Evolutionary conservation across 352 stramenopile genomes (phyloP), one percentile per base, ranked within the genome.

Genomic region (Phytophthora pseudosyringae): DNA sequence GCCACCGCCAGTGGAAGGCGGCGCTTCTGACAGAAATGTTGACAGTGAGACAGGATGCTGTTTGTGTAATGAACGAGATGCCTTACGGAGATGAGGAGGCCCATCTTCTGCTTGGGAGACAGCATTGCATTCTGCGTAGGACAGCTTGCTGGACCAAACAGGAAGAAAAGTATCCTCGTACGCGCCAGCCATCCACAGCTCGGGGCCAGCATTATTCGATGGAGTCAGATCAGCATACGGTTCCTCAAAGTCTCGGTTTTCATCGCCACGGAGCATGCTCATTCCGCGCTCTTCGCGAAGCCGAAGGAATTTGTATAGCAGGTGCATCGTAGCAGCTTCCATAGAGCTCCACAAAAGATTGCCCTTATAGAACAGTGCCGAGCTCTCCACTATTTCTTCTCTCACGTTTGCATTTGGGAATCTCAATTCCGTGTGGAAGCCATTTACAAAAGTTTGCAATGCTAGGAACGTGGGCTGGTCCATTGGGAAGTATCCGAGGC

Each of bases 161-260:
- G 82, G 78, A 18, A 73, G 69, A 54, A 89, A 91, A 1, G 82
- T 85, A 43, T 91, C 69, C 5, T 81, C 69, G 49, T 89, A 91
- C 18, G 73, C 73, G 15, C 63, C 50, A 12, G 15, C 3, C 78
- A 87, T 86, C 82, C 82, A 91, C 12, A 86, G 25, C 13, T 56
- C 32, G 0, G 49, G 4, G 8, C 40, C 28, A 3, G n/a, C 8
- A 46, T 32, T 26, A 28, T 26, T 50, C 3, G 10, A 35, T 28
- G 25, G 5, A 12, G 6, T 52, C 13, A n/a, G 8, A 46, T 41
- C 35, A 29, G n/a, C 4, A 38, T 38, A 12, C 1, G 16, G 7
- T n/a, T 64, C 25, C 26, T 32, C 46, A 41, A 13, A n/a, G 32
- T 61, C 28, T 41, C 49, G 25, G 15, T 47, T n/a, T 40, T 51